Evolutionary conservation across 1,284 basidiomycete genomes (phyloP), one percentile per base, ranked within the genome.

Genomic region (Phaffia rhodozyma): DNA sequence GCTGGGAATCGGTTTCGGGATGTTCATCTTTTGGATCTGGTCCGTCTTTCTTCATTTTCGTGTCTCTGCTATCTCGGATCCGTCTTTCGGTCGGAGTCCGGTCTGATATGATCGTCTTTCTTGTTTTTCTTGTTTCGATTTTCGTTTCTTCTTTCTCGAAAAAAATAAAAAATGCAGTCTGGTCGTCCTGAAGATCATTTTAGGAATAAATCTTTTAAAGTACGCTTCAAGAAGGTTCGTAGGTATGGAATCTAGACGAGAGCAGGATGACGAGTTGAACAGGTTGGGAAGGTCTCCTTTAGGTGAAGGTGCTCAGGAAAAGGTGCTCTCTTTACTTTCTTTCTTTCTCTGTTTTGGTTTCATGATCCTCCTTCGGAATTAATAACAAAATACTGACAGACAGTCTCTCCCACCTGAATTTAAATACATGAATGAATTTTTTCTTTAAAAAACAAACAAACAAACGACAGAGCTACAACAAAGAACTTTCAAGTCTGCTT

Each of bases 211-310:
- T 59, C 78, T 97, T 1, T 80, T 94, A 16, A 86, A 85, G 64
- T 94, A 87, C 73, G 91, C 92, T 0, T 83, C 85, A 1, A 79
- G 81, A 38, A 79, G 92, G 25, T 81, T 84, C 61, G 80, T 81
- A 2, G 87, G 84, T 0, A 87, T 91, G 85, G 85, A 87, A 58
- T 82, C 80, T 59, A 82, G 91, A 32, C 84, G 76, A 81, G 69
- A 79, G 75, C 67, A 77, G 60, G 87, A 84, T 34, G 86, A 86
- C 69, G 80, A 73, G 2, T 76, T 92, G 18, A 94, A 94, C 71
- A 84, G 91, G 72, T 91, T 87, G 71, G 87, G 86, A 4, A 81
- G 91, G 21, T 79, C 87, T 69, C 86, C 89, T 0, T 89, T 96
- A 23, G 92, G 91, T 6, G 89, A 91, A 73, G 87, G 87, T 21